These are phyloP conservation scores for Hymenoscyphus fructigenus DNA, from an alignment of 2,329 filamentous ascomycete genomes.

Conservation along the genomic window DNA sequence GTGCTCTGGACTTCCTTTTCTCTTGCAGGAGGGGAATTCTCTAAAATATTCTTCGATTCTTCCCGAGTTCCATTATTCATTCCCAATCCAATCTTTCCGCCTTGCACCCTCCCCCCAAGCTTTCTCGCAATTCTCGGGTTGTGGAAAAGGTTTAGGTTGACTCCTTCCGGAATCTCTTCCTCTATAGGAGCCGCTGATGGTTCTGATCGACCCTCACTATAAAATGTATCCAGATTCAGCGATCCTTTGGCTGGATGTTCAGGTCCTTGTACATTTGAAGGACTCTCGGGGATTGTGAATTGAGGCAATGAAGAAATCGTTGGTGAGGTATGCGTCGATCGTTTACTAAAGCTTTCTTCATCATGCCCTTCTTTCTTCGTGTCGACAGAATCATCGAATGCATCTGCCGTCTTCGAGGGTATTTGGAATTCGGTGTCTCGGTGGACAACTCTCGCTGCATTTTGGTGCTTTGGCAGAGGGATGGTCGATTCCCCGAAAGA, in stretches of 20 bases:
- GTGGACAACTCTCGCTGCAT: conserved; percentile 46
- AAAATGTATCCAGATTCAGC: conserved; percentile 37
- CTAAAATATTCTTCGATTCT: neutral
- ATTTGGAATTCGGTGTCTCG: conserved; percentile 51
- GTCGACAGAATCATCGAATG: conserved; percentile 33
- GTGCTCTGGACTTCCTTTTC: conserved; percentile 21
- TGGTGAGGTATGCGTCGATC: conserved; percentile 46
- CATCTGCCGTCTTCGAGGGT: conserved; percentile 49
- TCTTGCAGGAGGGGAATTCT: neutral
- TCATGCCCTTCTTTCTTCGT: conserved; percentile 37
- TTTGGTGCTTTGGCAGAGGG: conserved; percentile 38
- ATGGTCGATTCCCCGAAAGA: conserved; percentile 44
- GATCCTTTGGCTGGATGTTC: conserved; percentile 21
- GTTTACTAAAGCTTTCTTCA: conserved; percentile 56
- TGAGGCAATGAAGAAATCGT: conserved; percentile 53
- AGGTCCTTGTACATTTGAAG: conserved; percentile 38
- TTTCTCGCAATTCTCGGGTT: conserved; percentile 57
- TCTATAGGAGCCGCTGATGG: conserved; percentile 25
- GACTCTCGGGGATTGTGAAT: conserved; percentile 53
- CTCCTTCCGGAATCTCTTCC: conserved; percentile 52
- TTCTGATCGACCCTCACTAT: conserved; percentile 36
- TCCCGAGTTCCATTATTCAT: conserved; percentile 30
- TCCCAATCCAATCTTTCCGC: conserved; percentile 28
- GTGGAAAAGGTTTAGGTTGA: conserved; percentile 61
- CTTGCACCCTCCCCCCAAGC: conserved; percentile 47